A percentile compares a stretch with the other conserved stretches of the same genome.
Evolutionary conservation across 768 basidiomycete genomes (phyloP).

Genomic region (Tephrocybe sp.): DNA sequence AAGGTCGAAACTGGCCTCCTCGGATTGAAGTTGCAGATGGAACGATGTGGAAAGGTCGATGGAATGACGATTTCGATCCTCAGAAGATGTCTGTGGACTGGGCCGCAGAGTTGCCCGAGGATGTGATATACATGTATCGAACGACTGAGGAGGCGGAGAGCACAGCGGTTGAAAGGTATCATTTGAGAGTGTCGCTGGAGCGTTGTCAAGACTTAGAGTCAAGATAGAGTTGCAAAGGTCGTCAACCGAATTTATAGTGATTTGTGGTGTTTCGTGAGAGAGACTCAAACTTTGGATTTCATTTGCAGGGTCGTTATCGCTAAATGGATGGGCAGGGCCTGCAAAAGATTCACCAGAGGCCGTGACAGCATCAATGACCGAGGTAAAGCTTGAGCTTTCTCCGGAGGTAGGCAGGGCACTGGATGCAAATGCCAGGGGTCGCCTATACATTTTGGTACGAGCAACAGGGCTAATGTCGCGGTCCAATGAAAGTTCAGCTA

Average conservation of each 20-base stretch:
- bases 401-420: constrained; percentile 5
- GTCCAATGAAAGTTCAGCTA: constrained; percentile 32
- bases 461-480: constrained; percentile 32
- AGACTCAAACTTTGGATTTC: not conserved
- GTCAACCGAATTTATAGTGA: constrained; percentile 12
- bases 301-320: constrained; percentile 1
- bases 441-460: constrained; percentile 29
- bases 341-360: constrained; percentile 19
- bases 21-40: constrained; percentile 40
- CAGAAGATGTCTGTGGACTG: constrained; percentile 18
- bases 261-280: constrained; percentile 4
- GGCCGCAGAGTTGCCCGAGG: constrained; percentile 25
- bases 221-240: constrained; percentile 22
- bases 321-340: constrained; percentile 1
- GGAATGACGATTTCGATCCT: constrained; percentile 35
- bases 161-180: constrained; percentile 23
- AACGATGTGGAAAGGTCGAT: constrained; percentile 48
- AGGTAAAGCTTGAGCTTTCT: constrained; percentile 10
- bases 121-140: constrained; percentile 22
- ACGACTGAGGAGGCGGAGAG: constrained; percentile 18
- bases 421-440: constrained; percentile 18
- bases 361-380: constrained; percentile 20
- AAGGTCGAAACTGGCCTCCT: constrained; percentile 48
- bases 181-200: constrained; percentile 19
- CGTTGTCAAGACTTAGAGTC: constrained; percentile 22